Evolutionary conservation across 345 rosid species (phyloP).

Genomic region (Isatis tinctoria): DNA sequence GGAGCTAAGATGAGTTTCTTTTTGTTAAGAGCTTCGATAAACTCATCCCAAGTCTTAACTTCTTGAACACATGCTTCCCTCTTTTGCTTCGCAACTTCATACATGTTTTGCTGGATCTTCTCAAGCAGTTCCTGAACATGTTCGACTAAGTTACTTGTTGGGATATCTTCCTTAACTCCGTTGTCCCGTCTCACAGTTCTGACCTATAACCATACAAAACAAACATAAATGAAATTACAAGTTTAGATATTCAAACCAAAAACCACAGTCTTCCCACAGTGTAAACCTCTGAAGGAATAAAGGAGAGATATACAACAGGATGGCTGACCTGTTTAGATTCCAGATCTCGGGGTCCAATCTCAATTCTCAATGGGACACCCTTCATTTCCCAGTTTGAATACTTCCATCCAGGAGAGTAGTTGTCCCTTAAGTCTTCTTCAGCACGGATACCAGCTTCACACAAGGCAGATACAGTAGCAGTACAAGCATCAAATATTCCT

Average conservation of each 20-base stretch:
- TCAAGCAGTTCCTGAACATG: slow-evolving; percentile 52
- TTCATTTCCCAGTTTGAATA: slow-evolving; percentile 98
- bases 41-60: slow-evolving; percentile 83
- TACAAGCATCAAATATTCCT: slow-evolving; percentile 85
- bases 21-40: slow-evolving; percentile 59
- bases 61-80: slow-evolving; percentile 69
- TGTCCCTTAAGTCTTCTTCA: slow-evolving; percentile 75
- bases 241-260: background rate
- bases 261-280: background rate
- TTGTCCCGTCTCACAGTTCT: slow-evolving; percentile 87
- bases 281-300: background rate
- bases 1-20: slow-evolving; percentile 95
- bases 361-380: slow-evolving; percentile 95
- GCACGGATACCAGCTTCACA: slow-evolving; percentile 71
- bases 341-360: slow-evolving; percentile 92
- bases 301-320: background rate
- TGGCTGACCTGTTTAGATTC: slow-evolving; percentile 70
- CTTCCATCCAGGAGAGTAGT: slow-evolving; percentile 98
- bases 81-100: slow-evolving; percentile 59
- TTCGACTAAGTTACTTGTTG: slow-evolving; percentile 55
- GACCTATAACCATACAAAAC: slow-evolving; percentile 43
- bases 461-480: slow-evolving; percentile 63
- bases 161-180: slow-evolving; percentile 60
- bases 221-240: background rate
- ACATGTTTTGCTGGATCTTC: slow-evolving; percentile 64